Base-by-base conservation (phyloP, 2,329 filamentous ascomycete species). In the Penicillium griseofulvum region DNA sequence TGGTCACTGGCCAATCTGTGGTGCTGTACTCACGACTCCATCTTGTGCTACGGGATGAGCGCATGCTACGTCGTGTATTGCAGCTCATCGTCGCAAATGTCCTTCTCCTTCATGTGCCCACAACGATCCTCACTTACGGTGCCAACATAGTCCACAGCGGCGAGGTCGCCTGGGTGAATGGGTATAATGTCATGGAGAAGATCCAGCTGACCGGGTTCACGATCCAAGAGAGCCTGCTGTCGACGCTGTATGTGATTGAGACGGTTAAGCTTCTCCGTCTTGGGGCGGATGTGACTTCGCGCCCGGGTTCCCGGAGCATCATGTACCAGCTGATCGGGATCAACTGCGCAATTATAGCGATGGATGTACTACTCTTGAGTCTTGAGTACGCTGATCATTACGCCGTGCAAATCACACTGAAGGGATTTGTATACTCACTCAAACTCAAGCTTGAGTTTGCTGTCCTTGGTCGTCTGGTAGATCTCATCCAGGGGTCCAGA, bases 21-120 rank as follows among this genome's bases (percentile, higher is more conserved):
- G 84, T 87, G 1, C 73, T 87, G 1, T 87, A 83, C 73, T 87
- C 83, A 0, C 78, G 85, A 7, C 76, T 87, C 0, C 83, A 87
- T 64, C 74, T 87, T 1, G 76, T 87, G 11, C 71, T 84, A 3
- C 78, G 78, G 16, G 81, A 83, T 39, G 73, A 76, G 7, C 68
- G 69, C 2, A 67, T 80, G 3, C 72, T 87, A 0, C 76, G 75
- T 5, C 72, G 75, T 11, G 78, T 84, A 0, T 72, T 85, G 0
- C 75, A 66, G 50, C 84, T 87, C 79, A 87, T 88, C 55, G 76
- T 85, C 37, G 63, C 76, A 56, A 79, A 86, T 62, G 76, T 75
- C 17, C 59, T 85, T 36, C 52, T 84, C 10, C 69, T 84, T 24
- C 81, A 86, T 59, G 70, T 81, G 0, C 76, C 80, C 0, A 82